Evolutionary conservation across 148 eudicot species (phyloP), one percentile per base, ranked within the genome.

Genomic region (Pharnaceum exiguum): DNA sequence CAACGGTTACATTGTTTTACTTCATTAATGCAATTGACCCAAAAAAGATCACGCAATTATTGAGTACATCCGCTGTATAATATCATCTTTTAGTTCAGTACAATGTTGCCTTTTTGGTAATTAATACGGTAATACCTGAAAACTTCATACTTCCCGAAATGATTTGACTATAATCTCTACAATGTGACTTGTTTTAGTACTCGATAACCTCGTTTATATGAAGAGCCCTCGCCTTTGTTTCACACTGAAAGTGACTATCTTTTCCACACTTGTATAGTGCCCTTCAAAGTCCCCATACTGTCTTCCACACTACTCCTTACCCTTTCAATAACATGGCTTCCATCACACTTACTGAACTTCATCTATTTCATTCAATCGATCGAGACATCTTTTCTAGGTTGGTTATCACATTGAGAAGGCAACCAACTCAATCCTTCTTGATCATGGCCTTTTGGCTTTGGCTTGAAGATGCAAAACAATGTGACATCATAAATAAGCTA

Each of bases 381-480:
- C 71, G 75, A 0, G 51, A 36, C 5, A 31, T 67, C 33, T 62
- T 75, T 7, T 29, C 60, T 1, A 45, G 65, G 10, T 43, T 75
- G 23, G 64, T 62, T 16, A 11, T 62, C 3, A 38, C 46, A 17
- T 46, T 76, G 10, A 48, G n/a, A n/a, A 54, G 73, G 26, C 63
- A 64, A 51, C 55, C 59, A 4, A 27, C 70, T 27, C 59, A 68
- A 56, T 51, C 69, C 10, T 60, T 76, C 22, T 46, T 76, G 21
- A 35, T 76, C 63, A 52, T 63, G 63, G 70, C 76, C 32, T 30
- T 71, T 6, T 76, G 63, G 70, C 26, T 72, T 8, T 76, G 77
- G 76, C 37, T 76, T 3, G 80, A 76, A 26, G 67, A 68, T 4
- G 47, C 55, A 0, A 51, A 53, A 4, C 27, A 24, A 3, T 55